Percentiles rank a stretch among this genome's conserved stretches.
These are phyloP conservation scores for Spongiforma sp. DNA, from an alignment of 1,284 basidiomycete species.

Conservation along the genomic window DNA sequence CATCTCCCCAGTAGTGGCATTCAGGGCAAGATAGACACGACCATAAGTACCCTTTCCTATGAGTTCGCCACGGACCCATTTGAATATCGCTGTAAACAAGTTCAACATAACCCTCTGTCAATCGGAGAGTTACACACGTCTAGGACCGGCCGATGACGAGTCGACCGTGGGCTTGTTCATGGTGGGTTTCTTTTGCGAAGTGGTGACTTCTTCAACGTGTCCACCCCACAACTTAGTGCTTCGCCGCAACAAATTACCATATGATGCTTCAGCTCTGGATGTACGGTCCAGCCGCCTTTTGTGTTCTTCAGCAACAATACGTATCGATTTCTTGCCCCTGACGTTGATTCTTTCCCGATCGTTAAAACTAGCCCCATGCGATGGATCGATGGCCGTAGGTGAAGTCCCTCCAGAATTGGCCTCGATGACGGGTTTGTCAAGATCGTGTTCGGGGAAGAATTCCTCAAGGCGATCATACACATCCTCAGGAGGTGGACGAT, in stretches of 20 bases:
- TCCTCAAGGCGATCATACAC: slow-evolving; percentile 94
- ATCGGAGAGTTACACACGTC: slow-evolving; percentile 51
- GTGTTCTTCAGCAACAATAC: slow-evolving; percentile 87
- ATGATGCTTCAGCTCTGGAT: slow-evolving; percentile 55
- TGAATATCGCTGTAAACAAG: slow-evolving; percentile 78
- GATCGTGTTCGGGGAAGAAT: slow-evolving; percentile 96
- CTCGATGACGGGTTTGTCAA: slow-evolving; percentile 96
- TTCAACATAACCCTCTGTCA: slow-evolving; percentile 22
- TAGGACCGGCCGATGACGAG: slow-evolving; percentile 61
- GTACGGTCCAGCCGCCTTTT: slow-evolving; percentile 71
- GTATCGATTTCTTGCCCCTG: slow-evolving; percentile 84
- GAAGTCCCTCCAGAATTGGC: slow-evolving; percentile 78
- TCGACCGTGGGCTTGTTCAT: slow-evolving; percentile 55
- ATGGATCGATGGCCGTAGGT: slow-evolving; percentile 71
- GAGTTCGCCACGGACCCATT: slow-evolving; percentile 98
- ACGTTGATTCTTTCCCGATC: slow-evolving; percentile 50
- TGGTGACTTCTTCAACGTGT: slow-evolving; percentile 89
- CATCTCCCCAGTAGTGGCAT: slow-evolving; percentile 99
- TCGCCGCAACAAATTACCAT: slow-evolving; percentile 64
- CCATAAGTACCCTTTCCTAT: slow-evolving; percentile 98
- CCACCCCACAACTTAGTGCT: slow-evolving; percentile 98
- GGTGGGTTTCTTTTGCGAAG: slow-evolving; percentile 59
- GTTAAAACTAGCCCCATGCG: slow-evolving; percentile 40
- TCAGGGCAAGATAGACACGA: slow-evolving; percentile 94
- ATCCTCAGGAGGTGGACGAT: slow-evolving; percentile 92